Conservation (phyloP, 73 alveolate genomes). For the Paramecium biaurelia region DNA sequence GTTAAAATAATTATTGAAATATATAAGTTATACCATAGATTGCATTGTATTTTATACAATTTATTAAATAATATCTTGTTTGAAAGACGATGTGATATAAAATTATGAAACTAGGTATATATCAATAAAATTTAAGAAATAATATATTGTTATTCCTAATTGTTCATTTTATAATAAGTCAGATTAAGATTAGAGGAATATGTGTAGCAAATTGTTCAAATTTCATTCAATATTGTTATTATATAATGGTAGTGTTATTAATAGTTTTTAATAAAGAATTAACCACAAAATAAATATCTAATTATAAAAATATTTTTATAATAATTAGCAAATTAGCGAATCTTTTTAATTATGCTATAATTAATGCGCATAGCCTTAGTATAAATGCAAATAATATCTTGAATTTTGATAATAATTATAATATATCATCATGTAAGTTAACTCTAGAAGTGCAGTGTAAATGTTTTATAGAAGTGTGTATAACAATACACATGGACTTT, state of each 20-base stretch:
- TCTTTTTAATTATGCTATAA: not conserved
- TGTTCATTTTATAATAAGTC: not conserved
- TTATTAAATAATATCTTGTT: no score
- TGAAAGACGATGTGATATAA: no score
- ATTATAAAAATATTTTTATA: not conserved
- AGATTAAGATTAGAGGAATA: not conserved
- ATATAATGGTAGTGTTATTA: not conserved
- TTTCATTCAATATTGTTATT: not conserved
- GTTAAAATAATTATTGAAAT: not conserved
- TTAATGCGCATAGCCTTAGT: not conserved
- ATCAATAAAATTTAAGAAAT: no score
- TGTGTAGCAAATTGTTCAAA: not conserved
- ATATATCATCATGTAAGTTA: constrained; percentile 4
- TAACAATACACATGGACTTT: constrained; percentile 20
- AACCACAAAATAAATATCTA: not conserved
- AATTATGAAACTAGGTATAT: no score
- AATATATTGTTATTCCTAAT: no score
- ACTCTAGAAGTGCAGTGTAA: constrained; percentile 14
- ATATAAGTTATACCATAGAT: not conserved
- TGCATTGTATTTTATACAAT: not conserved
- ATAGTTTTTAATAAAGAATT: not conserved
- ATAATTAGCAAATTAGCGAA: not conserved
- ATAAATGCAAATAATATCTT: not conserved
- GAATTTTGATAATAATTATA: not conserved
- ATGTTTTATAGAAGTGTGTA: constrained; percentile 21